A percentile compares a stretch with the other conserved stretches of the same genome.
Conservation (phyloP, 2,329 filamentous ascomycete genomes). For the Mollisia scopiformis region DNA sequence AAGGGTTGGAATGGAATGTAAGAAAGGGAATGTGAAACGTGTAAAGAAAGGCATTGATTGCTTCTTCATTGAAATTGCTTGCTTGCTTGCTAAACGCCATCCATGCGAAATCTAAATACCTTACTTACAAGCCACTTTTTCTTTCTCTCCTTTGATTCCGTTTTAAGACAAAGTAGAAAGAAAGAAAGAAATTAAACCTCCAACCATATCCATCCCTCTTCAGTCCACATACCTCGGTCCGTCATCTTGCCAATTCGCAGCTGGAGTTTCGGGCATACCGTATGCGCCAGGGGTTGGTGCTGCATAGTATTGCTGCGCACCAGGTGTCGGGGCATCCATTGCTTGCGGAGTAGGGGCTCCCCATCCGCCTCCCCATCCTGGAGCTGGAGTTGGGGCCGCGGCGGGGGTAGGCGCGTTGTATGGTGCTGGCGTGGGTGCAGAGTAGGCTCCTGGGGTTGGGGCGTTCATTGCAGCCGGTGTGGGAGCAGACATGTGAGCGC, state of each 20-base stretch:
- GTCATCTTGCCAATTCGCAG: constrained; percentile 48
- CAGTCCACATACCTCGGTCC: constrained; percentile 44
- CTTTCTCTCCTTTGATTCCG: background rate
- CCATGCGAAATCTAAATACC: too few species aligned
- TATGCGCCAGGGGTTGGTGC: constrained; percentile 38
- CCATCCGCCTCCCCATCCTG: constrained; percentile 52
- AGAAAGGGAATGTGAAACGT: too few species aligned
- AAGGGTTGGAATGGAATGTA: background rate
- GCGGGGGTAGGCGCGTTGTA: constrained; percentile 53
- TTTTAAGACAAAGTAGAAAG: constrained; percentile 1
- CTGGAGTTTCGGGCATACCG: constrained; percentile 60
- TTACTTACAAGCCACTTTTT: too few species aligned
- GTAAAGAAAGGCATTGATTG: too few species aligned
- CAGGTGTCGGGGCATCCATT: constrained; percentile 53
- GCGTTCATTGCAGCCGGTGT: constrained; percentile 67
- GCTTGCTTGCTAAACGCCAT: background rate
- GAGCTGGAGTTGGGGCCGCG: constrained; percentile 71
- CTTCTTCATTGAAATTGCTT: too few species aligned
- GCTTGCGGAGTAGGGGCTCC: constrained; percentile 50
- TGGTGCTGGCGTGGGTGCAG: constrained; percentile 50
- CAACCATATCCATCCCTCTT: background rate
- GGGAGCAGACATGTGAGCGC: constrained; percentile 60
- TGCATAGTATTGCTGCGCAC: constrained; percentile 38
- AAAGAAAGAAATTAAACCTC: background rate
- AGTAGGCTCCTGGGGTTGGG: constrained; percentile 71